Evolutionary conservation across 345 rosid species (phyloP).

Genomic region (Citrus trifoliata): DNA sequence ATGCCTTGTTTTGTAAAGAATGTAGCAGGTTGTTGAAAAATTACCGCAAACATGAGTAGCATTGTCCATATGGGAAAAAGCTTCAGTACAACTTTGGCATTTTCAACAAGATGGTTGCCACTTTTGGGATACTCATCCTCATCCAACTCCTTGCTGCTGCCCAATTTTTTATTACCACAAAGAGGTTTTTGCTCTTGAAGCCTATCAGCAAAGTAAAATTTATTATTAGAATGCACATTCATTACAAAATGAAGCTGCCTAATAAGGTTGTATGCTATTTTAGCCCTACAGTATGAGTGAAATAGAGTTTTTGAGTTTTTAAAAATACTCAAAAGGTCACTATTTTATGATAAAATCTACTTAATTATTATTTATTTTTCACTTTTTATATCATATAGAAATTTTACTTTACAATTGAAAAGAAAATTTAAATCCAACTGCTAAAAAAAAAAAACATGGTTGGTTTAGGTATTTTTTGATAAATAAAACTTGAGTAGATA

Average conservation of each 20-base stretch:
- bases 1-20: constrained; percentile 93
- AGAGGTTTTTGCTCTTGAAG: constrained; percentile 70
- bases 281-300: too few relatives aligned
- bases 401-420: too few relatives aligned
- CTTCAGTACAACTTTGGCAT: constrained; percentile 42
- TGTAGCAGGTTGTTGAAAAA: constrained; percentile 84
- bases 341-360: too few relatives aligned
- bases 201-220: constrained; percentile 35
- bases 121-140: constrained; percentile 17
- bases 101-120: constrained; percentile 29
- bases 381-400: too few relatives aligned
- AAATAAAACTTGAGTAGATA: too few relatives aligned
- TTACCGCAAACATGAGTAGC: constrained; percentile 86
- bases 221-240: background rate
- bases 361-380: too few relatives aligned
- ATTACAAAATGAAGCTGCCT: background rate
- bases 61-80: constrained; percentile 86
- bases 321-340: too few relatives aligned
- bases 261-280: too few relatives aligned
- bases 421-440: too few relatives aligned
- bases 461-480: too few relatives aligned
- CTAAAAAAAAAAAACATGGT: too few relatives aligned
- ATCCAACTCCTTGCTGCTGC: constrained; percentile 1
- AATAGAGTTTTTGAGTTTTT: too few relatives aligned
- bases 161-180: constrained; percentile 29